Percentiles rank a stretch among this genome's conserved stretches.
Evolutionary conservation across 768 basidiomycete genomes (phyloP).

Genomic region (Holtermannia corniformis): DNA sequence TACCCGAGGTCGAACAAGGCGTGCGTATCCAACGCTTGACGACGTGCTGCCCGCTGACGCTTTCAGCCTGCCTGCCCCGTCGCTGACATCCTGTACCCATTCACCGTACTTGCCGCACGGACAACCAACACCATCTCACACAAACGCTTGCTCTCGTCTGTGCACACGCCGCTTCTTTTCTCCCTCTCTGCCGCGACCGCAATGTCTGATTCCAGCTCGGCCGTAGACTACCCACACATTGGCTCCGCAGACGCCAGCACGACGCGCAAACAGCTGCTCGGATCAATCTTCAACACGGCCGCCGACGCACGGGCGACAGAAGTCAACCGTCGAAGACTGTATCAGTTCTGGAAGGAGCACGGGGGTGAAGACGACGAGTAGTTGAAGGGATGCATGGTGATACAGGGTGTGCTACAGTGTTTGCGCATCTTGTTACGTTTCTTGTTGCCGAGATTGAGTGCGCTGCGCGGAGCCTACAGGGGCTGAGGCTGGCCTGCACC

Average conservation of each 20-base stretch:
- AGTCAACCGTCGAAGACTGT: conserved; percentile 67
- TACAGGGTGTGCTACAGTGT: not conserved
- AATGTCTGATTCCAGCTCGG: not conserved
- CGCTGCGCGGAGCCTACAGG: not conserved
- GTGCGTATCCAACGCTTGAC: no score
- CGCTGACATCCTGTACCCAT: conserved; percentile 53
- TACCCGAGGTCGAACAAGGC: conserved; percentile 45
- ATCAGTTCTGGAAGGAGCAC: conserved; percentile 61
- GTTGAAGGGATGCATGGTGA: not conserved
- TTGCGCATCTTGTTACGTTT: no score
- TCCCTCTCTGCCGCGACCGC: conserved; percentile 43
- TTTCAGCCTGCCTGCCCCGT: conserved; percentile 12
- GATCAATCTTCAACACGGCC: not conserved
- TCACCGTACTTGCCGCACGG: conserved; percentile 60
- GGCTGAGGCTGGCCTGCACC: not conserved
- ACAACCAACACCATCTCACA: conserved; percentile 59
- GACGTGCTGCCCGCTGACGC: conserved; percentile 2
- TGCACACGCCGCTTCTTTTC: conserved; percentile 61
- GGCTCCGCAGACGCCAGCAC: not conserved
- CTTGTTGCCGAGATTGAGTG: no score
- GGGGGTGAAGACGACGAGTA: conserved; percentile 41
- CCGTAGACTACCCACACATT: not conserved
- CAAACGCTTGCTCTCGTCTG: conserved; percentile 58
- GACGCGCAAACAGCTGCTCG: not conserved
- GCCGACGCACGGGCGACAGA: not conserved